Percentiles rank a stretch among this genome's conserved stretches.
Conservation (phyloP, 2,329 filamentous ascomycete species). For the Colletotrichum lini region DNA sequence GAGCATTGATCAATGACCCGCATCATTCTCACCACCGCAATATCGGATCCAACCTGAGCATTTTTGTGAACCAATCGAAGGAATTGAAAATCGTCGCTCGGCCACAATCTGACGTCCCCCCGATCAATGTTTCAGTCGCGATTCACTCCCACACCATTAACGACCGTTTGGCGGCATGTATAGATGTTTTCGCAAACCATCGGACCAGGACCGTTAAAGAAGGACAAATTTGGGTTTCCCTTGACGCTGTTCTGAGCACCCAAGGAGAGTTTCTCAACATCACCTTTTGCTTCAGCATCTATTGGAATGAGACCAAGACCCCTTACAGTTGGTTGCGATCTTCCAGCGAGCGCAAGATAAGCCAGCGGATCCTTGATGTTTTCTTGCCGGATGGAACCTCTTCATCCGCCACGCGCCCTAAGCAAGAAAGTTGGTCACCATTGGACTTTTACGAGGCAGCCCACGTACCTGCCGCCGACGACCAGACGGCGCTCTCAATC, state of each 20-base stretch:
- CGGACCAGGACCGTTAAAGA: conserved; percentile 38
- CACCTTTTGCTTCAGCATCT: conserved; percentile 53
- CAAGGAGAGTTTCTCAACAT: conserved; percentile 48
- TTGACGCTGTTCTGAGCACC: conserved; percentile 51
- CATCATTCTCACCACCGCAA: neutral
- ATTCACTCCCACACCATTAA: conserved; percentile 7
- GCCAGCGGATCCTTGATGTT: conserved; percentile 53
- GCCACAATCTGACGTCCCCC: neutral
- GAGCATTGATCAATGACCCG: neutral
- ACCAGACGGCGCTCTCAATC: conserved; percentile 56
- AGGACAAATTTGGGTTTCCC: conserved; percentile 51
- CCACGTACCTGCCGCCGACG: conserved; percentile 68
- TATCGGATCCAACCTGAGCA: conserved; percentile 24
- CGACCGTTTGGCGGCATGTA: conserved; percentile 23
- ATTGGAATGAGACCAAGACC: conserved; percentile 60
- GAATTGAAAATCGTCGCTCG: conserved; percentile 21
- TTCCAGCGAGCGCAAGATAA: conserved; percentile 49
- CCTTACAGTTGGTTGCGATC: conserved; percentile 50
- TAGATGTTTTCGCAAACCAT: conserved; percentile 39
- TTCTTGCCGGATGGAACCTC: conserved; percentile 52
- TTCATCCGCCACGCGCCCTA: conserved; percentile 43
- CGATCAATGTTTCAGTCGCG: conserved; percentile 15
- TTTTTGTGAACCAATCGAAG: neutral
- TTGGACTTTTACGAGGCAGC: conserved; percentile 79
- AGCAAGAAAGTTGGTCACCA: conserved; percentile 56